Base-by-base conservation (phyloP, 2,329 filamentous ascomycete species). In the Elsinoe necatrix region DNA sequence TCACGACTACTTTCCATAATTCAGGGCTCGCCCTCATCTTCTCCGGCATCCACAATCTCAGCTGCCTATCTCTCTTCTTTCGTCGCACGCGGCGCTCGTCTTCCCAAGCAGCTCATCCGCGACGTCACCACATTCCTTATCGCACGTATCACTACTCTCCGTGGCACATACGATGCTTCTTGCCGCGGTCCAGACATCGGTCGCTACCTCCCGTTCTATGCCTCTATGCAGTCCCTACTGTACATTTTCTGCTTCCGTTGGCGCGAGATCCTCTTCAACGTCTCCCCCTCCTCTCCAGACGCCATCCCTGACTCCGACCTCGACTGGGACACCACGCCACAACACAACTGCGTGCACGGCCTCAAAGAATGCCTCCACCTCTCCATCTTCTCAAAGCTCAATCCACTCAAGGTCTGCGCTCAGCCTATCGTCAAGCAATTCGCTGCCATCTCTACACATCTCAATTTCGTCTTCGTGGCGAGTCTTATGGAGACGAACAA, bases 231-330 rank as follows among this genome's bases (percentile, higher is more conserved):
- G 70, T 90, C 90, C 1, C 77, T 95, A 2, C 80, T 96, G 21
- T 96, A 96, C 74, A 92, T 95, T 58, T 96, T 95, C 72, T 98
- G 93, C 75, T 98, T 98, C 77, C 85, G 93, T 56, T 98, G 93
- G 93, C 86, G 89, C 60, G 92, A 97, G 66, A 77, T 98, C 47
- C 86, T 89, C 57, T 76, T 81, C 18, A 79, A 69, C 9, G 61
- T 80, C 1, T 80, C 79, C 8, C 60, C 62, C 2, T 61, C 65
- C 20, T 56, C 60, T 1, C 34, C 12, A 4, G 31, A 45, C 41
- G 63, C 64, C 48, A 60, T 59, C 14, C 61, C 60, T 34, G 58
- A 80, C 1, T 78, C 79, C 41, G 78, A 82, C 42, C 72, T 69
- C 25, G 54, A 56, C 42, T 56, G 29, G 39, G 23, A 47, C 11